Percentiles rank a stretch among this genome's conserved stretches.
phyloP scores from a whole-genome alignment of 1,284 basidiomycete species.

The Meira miltonrushii region DNA sequence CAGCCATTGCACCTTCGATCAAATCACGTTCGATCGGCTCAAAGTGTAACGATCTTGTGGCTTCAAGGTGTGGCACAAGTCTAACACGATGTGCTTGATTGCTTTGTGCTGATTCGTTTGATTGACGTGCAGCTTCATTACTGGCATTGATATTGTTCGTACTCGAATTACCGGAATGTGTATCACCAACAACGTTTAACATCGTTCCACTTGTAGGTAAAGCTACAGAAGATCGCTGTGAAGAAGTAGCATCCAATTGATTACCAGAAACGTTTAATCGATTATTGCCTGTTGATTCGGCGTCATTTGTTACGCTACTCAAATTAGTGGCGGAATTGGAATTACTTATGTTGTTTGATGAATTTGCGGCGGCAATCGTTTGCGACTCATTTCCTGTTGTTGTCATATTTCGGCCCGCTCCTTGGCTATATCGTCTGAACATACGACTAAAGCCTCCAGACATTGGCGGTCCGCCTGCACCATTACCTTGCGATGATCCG shows the following conservation, averaged over 20 bases:
- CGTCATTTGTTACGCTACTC: not conserved
- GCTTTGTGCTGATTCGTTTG: not conserved
- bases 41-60: slow-evolving; percentile 80
- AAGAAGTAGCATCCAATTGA: not conserved
- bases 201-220: not conserved
- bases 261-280: slow-evolving; percentile 8
- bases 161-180: not conserved
- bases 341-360: slow-evolving; percentile 14
- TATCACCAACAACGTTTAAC: slow-evolving; percentile 17
- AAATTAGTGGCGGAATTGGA: not conserved
- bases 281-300: slow-evolving; percentile 5
- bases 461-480: not conserved
- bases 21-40: slow-evolving; percentile 86
- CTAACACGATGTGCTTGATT: slow-evolving; percentile 59
- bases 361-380: slow-evolving; percentile 19
- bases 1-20: slow-evolving; percentile 56
- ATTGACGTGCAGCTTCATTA: not conserved
- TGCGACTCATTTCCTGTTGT: slow-evolving; percentile 16
- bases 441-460: slow-evolving; percentile 30
- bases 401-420: slow-evolving; percentile 16
- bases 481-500: not conserved
- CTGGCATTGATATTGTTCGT: slow-evolving; percentile 5
- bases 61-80: slow-evolving; percentile 89
- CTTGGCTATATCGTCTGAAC: slow-evolving; percentile 42
- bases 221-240: slow-evolving; percentile 11